phyloP scores from a whole-genome alignment of 2,329 filamentous ascomycete genomes.

The Balansia obtecta region DNA sequence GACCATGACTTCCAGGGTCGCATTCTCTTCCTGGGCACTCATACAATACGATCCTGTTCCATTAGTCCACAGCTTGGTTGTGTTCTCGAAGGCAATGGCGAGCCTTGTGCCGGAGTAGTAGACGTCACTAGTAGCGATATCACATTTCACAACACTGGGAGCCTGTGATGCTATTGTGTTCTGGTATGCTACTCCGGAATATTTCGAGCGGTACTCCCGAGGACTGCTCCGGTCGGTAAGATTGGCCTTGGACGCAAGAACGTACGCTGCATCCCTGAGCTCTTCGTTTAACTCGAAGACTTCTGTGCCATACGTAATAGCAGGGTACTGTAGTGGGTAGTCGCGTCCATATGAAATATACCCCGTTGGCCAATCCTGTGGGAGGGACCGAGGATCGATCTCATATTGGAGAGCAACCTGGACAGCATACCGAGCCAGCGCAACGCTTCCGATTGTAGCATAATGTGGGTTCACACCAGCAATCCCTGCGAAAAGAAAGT shows the following conservation, averaged over 20 bases:
- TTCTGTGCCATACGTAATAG: conserved; percentile 52
- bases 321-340: conserved; percentile 43
- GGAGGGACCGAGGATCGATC: conserved; percentile 57
- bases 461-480: conserved; percentile 60
- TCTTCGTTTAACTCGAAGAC: conserved; percentile 54
- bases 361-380: conserved; percentile 50
- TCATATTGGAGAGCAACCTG: conserved; percentile 69
- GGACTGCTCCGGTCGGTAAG: conserved; percentile 39
- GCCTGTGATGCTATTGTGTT: conserved; percentile 29
- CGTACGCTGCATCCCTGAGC: conserved; percentile 40
- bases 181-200: conserved; percentile 27
- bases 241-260: conserved; percentile 36
- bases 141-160: conserved; percentile 51
- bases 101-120: conserved; percentile 55
- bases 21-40: conserved; percentile 63
- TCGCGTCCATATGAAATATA: conserved; percentile 54
- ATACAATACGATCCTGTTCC: conserved; percentile 56
- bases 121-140: conserved; percentile 58
- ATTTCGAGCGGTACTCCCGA: conserved; percentile 40
- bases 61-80: conserved; percentile 52
- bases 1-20: conserved; percentile 51
- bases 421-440: conserved; percentile 56
- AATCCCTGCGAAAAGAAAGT: conserved; percentile 62
- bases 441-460: conserved; percentile 53
- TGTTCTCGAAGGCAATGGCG: conserved; percentile 52